Percentiles rank a stretch among this genome's conserved stretches.
Evolutionary conservation across 306 rosid genomes (phyloP).

Genomic region (Cicer chorassanicum): DNA sequence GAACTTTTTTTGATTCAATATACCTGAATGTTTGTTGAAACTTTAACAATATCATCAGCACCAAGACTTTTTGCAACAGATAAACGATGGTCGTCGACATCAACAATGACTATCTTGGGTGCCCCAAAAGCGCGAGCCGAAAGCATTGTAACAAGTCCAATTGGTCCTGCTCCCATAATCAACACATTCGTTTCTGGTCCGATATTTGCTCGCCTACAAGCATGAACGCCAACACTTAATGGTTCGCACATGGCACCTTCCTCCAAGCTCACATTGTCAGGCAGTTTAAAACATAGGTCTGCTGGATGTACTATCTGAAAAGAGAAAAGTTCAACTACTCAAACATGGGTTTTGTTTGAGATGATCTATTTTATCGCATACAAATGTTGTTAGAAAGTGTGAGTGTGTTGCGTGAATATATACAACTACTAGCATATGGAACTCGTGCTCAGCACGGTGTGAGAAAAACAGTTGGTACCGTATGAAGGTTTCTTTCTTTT

Average conservation of each 20-base stretch:
- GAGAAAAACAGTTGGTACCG: too few species aligned
- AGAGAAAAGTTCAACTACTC: conserved; percentile 35
- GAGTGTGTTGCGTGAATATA: background rate
- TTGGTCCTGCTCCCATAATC: conserved; percentile 95
- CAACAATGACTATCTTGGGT: conserved; percentile 68
- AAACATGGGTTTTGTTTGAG: conserved; percentile 6
- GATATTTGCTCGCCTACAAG: conserved; percentile 80
- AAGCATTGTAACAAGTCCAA: conserved; percentile 86
- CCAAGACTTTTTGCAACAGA: conserved; percentile 85
- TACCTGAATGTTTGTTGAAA: conserved; percentile 75
- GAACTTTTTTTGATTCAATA: background rate
- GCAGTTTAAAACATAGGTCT: conserved; percentile 79
- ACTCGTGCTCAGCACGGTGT: too few species aligned
- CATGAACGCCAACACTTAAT: conserved; percentile 91
- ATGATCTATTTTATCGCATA: conserved; percentile 7
- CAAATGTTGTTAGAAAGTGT: background rate
- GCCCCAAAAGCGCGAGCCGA: conserved; percentile 90
- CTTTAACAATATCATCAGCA: conserved; percentile 73
- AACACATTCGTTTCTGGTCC: conserved; percentile 85
- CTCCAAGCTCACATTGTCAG: conserved; percentile 85
- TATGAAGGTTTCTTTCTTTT: too few species aligned
- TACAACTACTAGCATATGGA: background rate
- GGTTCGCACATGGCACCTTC: conserved; percentile 99
- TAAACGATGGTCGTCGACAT: conserved; percentile 78
- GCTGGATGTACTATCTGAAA: conserved; percentile 89